Evolutionary conservation across 2,329 filamentous ascomycete genomes (phyloP), one percentile per base, ranked within the genome.

Genomic region (Cadophora gregata): DNA sequence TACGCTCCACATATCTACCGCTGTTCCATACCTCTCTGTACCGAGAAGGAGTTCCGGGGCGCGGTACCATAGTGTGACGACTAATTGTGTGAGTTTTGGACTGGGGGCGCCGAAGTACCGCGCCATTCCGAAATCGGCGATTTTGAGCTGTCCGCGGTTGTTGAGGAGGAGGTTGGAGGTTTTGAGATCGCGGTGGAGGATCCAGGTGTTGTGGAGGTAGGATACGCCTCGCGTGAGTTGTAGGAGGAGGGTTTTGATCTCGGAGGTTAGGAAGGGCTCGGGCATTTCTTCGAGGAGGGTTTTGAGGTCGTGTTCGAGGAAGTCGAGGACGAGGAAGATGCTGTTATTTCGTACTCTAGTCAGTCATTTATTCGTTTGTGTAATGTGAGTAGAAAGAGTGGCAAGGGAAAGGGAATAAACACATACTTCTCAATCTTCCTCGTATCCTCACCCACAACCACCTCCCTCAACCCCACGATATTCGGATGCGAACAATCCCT

Each of bases 111-210:
- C 91, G 64, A 92, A 91, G 80, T 96, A 96, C 31, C 96, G 88
- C 3, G 96, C 95, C 93, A 99, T 97, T 78, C 96, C 96, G 77
- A 99, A 99, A 80, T 99, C 96, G 67, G 96, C 96, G 70, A 99
- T 90, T 80, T 97, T 97, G 79, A 99, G 90, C 78, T 92, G 90
- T 55, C 96, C 96, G 55, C 93, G 92, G 82, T 98, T 98, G 82
- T 93, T 96, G 80, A 99, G 90, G 56, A 99, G 88, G 56, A 99
- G 88, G 76, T 97, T 97, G 59, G 92, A 95, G 3, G 93, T 96
- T 80, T 97, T 97, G 75, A 97, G 88, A 80, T 97, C 94, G 65
- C 94, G 93, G 80, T 96, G 93, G 67, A 99, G 85, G 74, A 99
- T 96, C 90, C 90, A 96, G 79, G 93, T 88, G 56, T 86, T 85